A percentile compares a stretch with the other conserved stretches of the same genome.
phyloP scores from a whole-genome alignment of 2,329 filamentous ascomycete genomes.

The Epichloe sp. region DNA sequence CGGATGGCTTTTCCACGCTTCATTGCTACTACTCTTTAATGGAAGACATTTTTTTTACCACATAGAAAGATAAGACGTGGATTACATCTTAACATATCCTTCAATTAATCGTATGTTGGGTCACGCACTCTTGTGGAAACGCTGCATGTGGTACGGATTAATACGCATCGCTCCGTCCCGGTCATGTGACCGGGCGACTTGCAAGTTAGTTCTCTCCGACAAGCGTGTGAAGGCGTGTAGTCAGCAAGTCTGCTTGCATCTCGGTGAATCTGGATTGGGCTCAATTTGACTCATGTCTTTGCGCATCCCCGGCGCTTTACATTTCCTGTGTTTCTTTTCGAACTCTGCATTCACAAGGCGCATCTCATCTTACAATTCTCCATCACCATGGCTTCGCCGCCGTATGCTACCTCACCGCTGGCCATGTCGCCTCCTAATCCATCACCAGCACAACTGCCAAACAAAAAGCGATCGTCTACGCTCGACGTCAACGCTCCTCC shows the following conservation, averaged over 20 bases:
- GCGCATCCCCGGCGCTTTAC: not conserved
- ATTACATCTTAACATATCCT: too few relatives aligned
- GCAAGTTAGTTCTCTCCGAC: not conserved
- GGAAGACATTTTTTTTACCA: not conserved
- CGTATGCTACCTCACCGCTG: conserved; percentile 34
- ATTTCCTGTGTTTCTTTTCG: not conserved
- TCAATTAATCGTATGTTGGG: too few relatives aligned
- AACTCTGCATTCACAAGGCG: too few relatives aligned
- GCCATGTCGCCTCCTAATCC: conserved; percentile 43
- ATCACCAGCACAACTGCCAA: conserved; percentile 33
- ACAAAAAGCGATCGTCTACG: conserved; percentile 48
- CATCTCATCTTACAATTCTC: not conserved
- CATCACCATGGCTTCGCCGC: conserved; percentile 41
- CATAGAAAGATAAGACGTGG: not conserved
- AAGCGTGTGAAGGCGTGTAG: not conserved
- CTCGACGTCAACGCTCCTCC: conserved; percentile 38
- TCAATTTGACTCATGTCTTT: not conserved
- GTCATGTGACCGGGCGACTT: conserved; percentile 2
- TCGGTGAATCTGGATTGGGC: not conserved
- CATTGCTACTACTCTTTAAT: conserved; percentile 1
- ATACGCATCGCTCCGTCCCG: not conserved
- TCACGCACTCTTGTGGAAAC: too few relatives aligned
- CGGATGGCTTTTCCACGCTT: not conserved
- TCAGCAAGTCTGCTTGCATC: not conserved
- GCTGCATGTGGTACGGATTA: too few relatives aligned